A percentile compares a stretch with the other conserved stretches of the same genome.
Conservation (phyloP, 2,329 filamentous ascomycete genomes). For the Rutstroemia sp. region DNA sequence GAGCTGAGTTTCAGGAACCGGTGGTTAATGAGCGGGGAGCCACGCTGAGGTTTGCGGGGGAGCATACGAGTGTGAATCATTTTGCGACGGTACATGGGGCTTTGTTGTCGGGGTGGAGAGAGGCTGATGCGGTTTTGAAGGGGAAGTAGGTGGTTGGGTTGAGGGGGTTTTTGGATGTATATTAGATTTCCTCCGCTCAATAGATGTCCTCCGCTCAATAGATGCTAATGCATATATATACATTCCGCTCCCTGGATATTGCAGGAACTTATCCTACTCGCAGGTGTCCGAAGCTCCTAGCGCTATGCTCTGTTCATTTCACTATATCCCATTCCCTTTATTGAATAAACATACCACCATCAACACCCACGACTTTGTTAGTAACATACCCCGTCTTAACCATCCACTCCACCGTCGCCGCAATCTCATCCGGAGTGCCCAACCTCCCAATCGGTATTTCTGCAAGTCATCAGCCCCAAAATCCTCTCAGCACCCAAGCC, state of each 20-base stretch:
- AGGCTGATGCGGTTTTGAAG: neutral
- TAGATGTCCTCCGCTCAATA: no score
- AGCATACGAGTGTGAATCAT: neutral
- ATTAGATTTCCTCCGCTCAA: no score
- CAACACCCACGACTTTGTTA: no score
- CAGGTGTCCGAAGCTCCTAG: no score
- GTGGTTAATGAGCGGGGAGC: neutral
- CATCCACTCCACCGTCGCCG: conserved; percentile 34
- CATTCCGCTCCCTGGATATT: no score
- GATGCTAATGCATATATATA: no score
- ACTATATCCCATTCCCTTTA: no score
- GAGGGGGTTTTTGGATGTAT: neutral
- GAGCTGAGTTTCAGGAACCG: neutral
- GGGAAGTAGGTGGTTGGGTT: neutral
- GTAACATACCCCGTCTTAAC: no score
- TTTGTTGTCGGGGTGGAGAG: neutral
- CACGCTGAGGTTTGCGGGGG: neutral
- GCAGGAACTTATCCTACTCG: no score
- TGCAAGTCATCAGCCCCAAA: neutral
- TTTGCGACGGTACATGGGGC: neutral
- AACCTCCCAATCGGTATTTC: conserved; percentile 39
- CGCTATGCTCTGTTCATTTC: no score
- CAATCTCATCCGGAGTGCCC: conserved; percentile 39
- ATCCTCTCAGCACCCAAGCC: no score
- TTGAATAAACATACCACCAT: no score